A percentile compares a stretch with the other conserved stretches of the same genome.
These are phyloP conservation scores for Dioszegia hungarica DNA, from an alignment of 768 basidiomycete genomes.

Conservation along the genomic window DNA sequence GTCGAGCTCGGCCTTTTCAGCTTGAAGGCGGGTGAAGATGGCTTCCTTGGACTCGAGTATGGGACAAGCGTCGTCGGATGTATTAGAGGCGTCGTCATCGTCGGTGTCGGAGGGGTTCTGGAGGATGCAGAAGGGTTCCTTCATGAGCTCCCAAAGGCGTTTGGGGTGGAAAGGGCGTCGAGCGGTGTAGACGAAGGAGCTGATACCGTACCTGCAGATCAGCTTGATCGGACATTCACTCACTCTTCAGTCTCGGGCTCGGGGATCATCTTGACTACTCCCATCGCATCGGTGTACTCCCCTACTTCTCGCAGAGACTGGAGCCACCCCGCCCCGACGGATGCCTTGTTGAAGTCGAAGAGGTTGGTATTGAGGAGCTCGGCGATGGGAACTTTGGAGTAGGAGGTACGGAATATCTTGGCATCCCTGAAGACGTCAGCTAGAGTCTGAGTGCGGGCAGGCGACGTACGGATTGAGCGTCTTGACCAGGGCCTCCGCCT, in stretches of 20 bases:
- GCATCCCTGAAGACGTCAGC: conserved; percentile 10
- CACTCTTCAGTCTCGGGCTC: conserved; percentile 46
- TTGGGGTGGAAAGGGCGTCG: conserved; percentile 48
- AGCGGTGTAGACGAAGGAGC: conserved; percentile 44
- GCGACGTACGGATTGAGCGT: conserved; percentile 43
- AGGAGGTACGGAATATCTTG: conserved; percentile 21
- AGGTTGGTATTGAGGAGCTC: conserved; percentile 43
- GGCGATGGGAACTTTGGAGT: conserved; percentile 34
- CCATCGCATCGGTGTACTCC: conserved; percentile 20
- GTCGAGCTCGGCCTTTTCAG: conserved; percentile 40
- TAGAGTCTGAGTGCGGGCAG: neutral
- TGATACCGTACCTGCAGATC: conserved; percentile 31
- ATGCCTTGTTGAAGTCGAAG: conserved; percentile 44
- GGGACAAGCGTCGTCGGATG: conserved; percentile 20
- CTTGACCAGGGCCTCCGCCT: conserved; percentile 31
- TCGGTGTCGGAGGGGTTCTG: conserved; percentile 35
- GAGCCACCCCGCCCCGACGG: conserved; percentile 45
- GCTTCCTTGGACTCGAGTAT: conserved; percentile 15
- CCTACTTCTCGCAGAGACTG: conserved; percentile 39
- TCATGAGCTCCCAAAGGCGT: conserved; percentile 45
- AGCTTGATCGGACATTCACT: conserved; percentile 1
- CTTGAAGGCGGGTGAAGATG: conserved; percentile 14
- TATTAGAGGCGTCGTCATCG: conserved; percentile 18
- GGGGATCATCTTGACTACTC: conserved; percentile 25
- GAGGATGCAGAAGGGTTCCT: conserved; percentile 43